Conservation (phyloP, 352 stramenopile genomes). For the Phytophthora pseudosyringae region DNA sequence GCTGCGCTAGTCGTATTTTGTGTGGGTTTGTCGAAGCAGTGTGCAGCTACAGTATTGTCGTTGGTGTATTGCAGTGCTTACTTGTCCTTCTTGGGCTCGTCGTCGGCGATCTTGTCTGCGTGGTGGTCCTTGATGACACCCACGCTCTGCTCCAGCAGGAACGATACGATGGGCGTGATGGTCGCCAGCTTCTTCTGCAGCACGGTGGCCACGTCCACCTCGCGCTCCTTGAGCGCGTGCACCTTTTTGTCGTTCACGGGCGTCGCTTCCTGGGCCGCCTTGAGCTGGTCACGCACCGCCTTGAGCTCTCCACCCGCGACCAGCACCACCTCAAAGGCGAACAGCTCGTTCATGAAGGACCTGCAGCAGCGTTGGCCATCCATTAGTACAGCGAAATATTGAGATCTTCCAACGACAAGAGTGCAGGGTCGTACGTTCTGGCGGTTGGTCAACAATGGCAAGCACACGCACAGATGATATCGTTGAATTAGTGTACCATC, state of each 20-base stretch:
- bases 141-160: constrained; percentile 66
- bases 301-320: constrained; percentile 70
- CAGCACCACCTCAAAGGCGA: constrained; percentile 70
- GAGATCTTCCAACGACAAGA: neutral
- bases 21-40: neutral
- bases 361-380: constrained; percentile 22
- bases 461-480: too few relatives aligned
- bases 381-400: neutral
- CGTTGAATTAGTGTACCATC: constrained; percentile 1
- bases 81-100: constrained; percentile 59
- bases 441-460: neutral
- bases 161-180: constrained; percentile 62
- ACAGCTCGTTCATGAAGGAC: constrained; percentile 68
- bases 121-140: constrained; percentile 46
- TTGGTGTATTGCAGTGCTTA: constrained; percentile 12
- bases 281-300: constrained; percentile 59
- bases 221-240: constrained; percentile 55
- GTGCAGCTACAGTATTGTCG: too few relatives aligned
- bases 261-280: constrained; percentile 44
- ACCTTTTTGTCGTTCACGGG: constrained; percentile 54
- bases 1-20: neutral
- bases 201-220: constrained; percentile 59
- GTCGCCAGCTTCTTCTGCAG: constrained; percentile 64
- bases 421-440: constrained; percentile 46
- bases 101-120: constrained; percentile 4